Evolutionary conservation across 371 early-diverging fungal species (phyloP).

Genomic region (Rhizomucor miehei): DNA sequence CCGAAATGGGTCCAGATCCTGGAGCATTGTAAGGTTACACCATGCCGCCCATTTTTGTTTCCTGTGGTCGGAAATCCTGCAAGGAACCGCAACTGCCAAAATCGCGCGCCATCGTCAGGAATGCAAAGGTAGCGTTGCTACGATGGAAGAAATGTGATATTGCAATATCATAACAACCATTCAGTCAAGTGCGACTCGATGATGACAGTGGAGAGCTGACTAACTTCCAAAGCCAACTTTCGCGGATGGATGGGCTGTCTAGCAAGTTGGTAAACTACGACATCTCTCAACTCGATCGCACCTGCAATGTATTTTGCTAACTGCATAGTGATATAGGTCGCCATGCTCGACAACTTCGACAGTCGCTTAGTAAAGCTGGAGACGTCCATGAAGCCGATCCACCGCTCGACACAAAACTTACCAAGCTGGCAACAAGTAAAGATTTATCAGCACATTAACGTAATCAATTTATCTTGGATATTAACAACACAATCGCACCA

Average conservation of each 20-base stretch:
- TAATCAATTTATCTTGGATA: too few species aligned
- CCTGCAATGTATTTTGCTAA: neutral
- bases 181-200: conserved; percentile 13
- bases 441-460: neutral
- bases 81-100: too few species aligned
- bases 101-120: too few species aligned
- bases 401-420: conserved; percentile 83
- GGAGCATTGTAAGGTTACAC: too few species aligned
- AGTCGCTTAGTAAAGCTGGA: conserved; percentile 77
- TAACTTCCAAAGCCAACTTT: conserved; percentile 34
- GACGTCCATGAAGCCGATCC: conserved; percentile 81
- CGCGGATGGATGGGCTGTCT: conserved; percentile 44
- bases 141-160: too few species aligned
- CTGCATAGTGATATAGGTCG: conserved; percentile 30
- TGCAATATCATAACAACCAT: too few species aligned
- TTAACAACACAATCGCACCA: too few species aligned
- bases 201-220: conserved; percentile 33
- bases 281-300: neutral
- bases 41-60: too few species aligned
- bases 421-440: conserved; percentile 74
- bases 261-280: conserved; percentile 32
- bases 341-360: conserved; percentile 81
- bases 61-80: too few species aligned
- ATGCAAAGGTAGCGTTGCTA: too few species aligned
- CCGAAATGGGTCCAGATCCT: too few species aligned